Conservation (phyloP, 352 stramenopile genomes). For the Phytopythium montanum region DNA sequence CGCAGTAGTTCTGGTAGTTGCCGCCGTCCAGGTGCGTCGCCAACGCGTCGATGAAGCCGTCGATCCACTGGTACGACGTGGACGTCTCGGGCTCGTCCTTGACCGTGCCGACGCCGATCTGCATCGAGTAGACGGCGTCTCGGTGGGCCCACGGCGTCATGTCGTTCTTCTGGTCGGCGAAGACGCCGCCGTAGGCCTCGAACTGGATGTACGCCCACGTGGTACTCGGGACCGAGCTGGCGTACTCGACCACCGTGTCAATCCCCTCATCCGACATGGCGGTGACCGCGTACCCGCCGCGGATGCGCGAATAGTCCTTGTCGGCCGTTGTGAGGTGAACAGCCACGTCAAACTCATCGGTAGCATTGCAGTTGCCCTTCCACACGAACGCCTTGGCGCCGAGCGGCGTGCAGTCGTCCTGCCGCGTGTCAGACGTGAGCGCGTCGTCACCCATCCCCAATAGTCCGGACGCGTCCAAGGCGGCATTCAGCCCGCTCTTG, state of each 20-base stretch:
- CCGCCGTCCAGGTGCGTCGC: constrained; percentile 38
- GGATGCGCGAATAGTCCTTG: constrained; percentile 49
- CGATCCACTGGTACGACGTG: constrained; percentile 37
- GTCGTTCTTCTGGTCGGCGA: constrained; percentile 33
- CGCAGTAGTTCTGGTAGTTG: constrained; percentile 64
- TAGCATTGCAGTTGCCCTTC: constrained; percentile 34
- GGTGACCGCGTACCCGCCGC: constrained; percentile 42
- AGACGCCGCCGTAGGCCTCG: constrained; percentile 46
- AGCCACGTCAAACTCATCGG: constrained; percentile 30
- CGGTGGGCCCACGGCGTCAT: constrained; percentile 45
- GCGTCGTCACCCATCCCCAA: constrained; percentile 16
- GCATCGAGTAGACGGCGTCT: constrained; percentile 43
- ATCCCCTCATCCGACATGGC: constrained; percentile 33
- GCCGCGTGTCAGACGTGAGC: constrained; percentile 31
- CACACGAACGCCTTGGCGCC: constrained; percentile 49
- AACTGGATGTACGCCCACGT: constrained; percentile 50
- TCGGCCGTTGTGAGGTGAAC: constrained; percentile 26
- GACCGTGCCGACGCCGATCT: constrained; percentile 33
- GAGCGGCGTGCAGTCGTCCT: constrained; percentile 39
- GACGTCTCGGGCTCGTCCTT: constrained; percentile 36
- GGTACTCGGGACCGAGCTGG: constrained; percentile 28
- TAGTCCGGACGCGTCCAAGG: constrained; percentile 36
- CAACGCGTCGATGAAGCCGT: constrained; percentile 27
- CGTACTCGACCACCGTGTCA: constrained; percentile 15
- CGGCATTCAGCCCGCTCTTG: constrained; percentile 24